Conservation (phyloP, 2,329 filamentous ascomycete species). For the Dactylellina parvicollis region DNA sequence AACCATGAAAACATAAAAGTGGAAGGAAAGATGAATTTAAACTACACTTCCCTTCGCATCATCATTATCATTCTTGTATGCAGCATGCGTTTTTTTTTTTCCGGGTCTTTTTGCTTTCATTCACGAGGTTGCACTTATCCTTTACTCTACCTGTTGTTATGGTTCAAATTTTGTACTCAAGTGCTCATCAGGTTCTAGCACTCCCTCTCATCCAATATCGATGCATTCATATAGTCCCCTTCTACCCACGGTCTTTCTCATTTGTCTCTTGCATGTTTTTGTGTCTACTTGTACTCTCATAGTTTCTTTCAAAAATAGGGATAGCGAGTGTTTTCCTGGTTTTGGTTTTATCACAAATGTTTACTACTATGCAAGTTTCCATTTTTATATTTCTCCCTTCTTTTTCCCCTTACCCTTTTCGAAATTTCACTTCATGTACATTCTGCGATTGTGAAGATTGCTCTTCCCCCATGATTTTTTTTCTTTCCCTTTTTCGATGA, state of each 20-base stretch:
- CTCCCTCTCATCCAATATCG: not conserved
- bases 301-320: slow-evolving; percentile 31
- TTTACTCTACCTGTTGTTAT: slow-evolving; percentile 6
- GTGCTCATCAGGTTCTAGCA: not conserved
- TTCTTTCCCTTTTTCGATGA: not conserved
- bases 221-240: not conserved
- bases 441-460: slow-evolving; percentile 33
- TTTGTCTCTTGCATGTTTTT: slow-evolving; percentile 18
- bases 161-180: slow-evolving; percentile 17
- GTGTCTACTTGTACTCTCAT: too few species aligned
- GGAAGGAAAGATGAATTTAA: slow-evolving; percentile 6
- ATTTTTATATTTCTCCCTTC: slow-evolving; percentile 7
- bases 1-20: not conserved
- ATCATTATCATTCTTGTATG: slow-evolving; percentile 4
- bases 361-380: not conserved
- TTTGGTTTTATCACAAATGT: slow-evolving; percentile 17
- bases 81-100: slow-evolving; percentile 12
- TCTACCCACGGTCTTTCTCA: not conserved
- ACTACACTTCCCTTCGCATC: not conserved
- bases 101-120: not conserved
- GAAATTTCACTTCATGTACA: slow-evolving; percentile 42
- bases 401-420: not conserved
- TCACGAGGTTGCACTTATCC: slow-evolving; percentile 16
- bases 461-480: slow-evolving; percentile 6
- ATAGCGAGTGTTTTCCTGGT: slow-evolving; percentile 35